phyloP scores from a whole-genome alignment of 2,329 filamentous ascomycete genomes.

The Penicillium palitans region DNA sequence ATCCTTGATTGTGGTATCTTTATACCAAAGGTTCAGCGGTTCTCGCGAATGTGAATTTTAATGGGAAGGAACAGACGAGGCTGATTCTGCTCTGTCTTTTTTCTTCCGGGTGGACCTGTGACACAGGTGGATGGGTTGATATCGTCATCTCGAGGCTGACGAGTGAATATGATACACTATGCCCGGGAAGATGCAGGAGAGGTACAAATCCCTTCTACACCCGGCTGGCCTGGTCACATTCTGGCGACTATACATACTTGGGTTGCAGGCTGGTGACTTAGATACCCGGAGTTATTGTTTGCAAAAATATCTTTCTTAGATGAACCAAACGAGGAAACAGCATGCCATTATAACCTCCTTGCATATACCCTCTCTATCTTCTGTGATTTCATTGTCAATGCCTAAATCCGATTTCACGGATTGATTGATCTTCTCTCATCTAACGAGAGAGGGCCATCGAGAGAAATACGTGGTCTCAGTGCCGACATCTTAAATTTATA shows the following conservation, averaged over 20 bases:
- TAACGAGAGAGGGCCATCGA: background rate
- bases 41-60: background rate
- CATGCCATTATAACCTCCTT: background rate
- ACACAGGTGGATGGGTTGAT: background rate
- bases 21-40: background rate
- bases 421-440: background rate
- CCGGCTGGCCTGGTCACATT: constrained; percentile 5
- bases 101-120: background rate
- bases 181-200: background rate
- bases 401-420: background rate
- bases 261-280: constrained; percentile 8
- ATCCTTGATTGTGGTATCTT: background rate
- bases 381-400: background rate
- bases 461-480: background rate
- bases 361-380: background rate
- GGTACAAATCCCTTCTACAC: background rate
- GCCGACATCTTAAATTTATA: background rate
- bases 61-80: background rate
- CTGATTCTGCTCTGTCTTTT: background rate
- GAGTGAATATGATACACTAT: background rate
- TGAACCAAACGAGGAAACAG: background rate
- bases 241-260: constrained; percentile 6
- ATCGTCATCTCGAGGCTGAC: background rate
- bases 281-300: constrained; percentile 23
- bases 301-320: background rate